Percentiles rank a stretch among this genome's conserved stretches.
Conservation (phyloP, 2,329 filamentous ascomycete species). For the Lithohypha guttulata region DNA sequence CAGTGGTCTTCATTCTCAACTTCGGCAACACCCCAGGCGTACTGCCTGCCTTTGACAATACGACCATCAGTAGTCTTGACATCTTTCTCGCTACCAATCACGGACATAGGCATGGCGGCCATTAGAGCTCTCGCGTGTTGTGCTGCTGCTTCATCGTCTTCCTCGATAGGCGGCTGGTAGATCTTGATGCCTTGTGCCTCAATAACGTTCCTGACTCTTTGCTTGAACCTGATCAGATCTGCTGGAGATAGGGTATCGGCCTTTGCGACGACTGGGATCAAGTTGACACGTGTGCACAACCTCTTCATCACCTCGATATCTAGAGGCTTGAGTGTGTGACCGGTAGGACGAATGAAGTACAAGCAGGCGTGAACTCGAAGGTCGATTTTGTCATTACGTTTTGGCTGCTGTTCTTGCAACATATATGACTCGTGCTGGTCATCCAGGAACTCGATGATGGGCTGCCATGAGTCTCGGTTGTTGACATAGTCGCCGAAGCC, state of each 20-base stretch:
- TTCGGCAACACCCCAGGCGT: constrained; percentile 98
- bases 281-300: constrained; percentile 91
- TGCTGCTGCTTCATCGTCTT: constrained; percentile 92
- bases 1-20: constrained; percentile 99
- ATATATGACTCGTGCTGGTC: constrained; percentile 99
- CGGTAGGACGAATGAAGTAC: constrained; percentile 98
- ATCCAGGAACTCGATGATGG: constrained; percentile 98
- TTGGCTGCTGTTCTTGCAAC: constrained; percentile 98
- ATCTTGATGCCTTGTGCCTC: constrained; percentile 99
- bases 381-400: constrained; percentile 96
- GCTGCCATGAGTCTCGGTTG: constrained; percentile 99
- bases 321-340: constrained; percentile 94
- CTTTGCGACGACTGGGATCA: constrained; percentile 98
- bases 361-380: constrained; percentile 95
- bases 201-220: constrained; percentile 84
- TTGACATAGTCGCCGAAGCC: constrained; percentile 99
- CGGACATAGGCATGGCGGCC: constrained; percentile 95
- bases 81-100: constrained; percentile 98
- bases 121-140: constrained; percentile 91
- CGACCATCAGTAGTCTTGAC: constrained; percentile 92
- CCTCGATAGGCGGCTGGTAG: constrained; percentile 94
- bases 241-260: constrained; percentile 91
- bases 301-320: constrained; percentile 99
- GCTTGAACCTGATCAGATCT: constrained; percentile 89
- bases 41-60: constrained; percentile 97